Evolutionary conservation across 1,284 basidiomycete species (phyloP).

Genomic region (Cutaneotrichosporon cavernicola): DNA sequence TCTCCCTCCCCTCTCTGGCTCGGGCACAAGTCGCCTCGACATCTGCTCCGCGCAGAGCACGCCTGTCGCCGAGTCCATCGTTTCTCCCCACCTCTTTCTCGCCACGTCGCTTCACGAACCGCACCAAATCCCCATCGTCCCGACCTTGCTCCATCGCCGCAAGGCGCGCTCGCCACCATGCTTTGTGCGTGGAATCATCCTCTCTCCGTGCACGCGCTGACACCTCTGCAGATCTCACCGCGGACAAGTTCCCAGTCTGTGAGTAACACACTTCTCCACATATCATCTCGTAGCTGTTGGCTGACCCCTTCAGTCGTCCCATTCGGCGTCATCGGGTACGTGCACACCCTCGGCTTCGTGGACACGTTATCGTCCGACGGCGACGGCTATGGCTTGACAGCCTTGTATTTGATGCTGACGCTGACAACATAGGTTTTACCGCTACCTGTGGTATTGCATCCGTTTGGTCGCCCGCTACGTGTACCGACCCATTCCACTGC

Average conservation of each 20-base stretch:
- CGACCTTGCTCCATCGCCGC: background rate
- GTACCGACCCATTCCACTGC: constrained; percentile 80
- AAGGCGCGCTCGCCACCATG: constrained; percentile 21
- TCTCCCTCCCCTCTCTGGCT: background rate
- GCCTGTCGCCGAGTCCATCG: background rate
- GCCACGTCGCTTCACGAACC: background rate
- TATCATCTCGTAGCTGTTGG: constrained; percentile 1
- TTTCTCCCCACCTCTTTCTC: background rate
- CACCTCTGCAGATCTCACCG: constrained; percentile 61
- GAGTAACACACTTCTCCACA: constrained; percentile 46
- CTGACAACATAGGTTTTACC: constrained; percentile 59
- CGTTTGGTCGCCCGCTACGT: constrained; percentile 70
- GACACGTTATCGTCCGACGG: background rate
- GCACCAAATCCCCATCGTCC: background rate
- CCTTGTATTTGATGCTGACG: background rate
- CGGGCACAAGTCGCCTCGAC: background rate
- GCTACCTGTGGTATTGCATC: constrained; percentile 85
- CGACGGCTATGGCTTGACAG: too few species aligned
- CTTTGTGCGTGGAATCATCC: constrained; percentile 18
- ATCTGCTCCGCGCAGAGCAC: background rate
- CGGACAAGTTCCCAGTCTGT: constrained; percentile 76
- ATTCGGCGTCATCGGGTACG: constrained; percentile 28
- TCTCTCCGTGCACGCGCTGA: constrained; percentile 6
- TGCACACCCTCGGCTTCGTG: background rate
- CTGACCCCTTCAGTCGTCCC: constrained; percentile 24